A percentile compares a stretch with the other conserved stretches of the same genome.
phyloP scores from a whole-genome alignment of 2,329 filamentous ascomycete genomes.

The Epichloe baconii region DNA sequence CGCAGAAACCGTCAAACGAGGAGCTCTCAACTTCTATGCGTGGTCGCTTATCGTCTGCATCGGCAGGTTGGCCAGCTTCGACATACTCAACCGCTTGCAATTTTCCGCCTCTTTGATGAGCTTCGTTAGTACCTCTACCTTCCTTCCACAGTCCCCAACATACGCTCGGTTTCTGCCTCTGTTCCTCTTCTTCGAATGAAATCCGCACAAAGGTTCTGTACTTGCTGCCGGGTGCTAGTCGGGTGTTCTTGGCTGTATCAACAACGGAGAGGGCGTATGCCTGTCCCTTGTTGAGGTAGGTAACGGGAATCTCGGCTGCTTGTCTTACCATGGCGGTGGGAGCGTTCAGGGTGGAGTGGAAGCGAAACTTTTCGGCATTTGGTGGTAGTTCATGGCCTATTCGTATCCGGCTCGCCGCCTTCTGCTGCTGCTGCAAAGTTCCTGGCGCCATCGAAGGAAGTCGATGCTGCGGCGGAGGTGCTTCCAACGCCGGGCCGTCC shows the following conservation, averaged over 20 bases:
- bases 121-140: constrained; percentile 87
- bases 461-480: constrained; percentile 35
- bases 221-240: constrained; percentile 45
- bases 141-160: constrained; percentile 95
- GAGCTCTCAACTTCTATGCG: constrained; percentile 59
- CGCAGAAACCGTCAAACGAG: constrained; percentile 88
- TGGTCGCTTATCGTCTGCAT: constrained; percentile 52
- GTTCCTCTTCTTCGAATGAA: constrained; percentile 93
- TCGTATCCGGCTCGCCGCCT: constrained; percentile 32
- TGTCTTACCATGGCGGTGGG: constrained; percentile 94
- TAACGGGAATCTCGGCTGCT: constrained; percentile 84
- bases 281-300: constrained; percentile 95
- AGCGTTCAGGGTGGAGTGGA: constrained; percentile 78
- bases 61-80: constrained; percentile 45
- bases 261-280: constrained; percentile 78
- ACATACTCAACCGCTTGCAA: constrained; percentile 93
- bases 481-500: constrained; percentile 55
- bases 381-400: constrained; percentile 35
- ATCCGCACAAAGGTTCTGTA: constrained; percentile 91
- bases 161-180: constrained; percentile 65
- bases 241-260: constrained; percentile 56
- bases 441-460: constrained; percentile 39
- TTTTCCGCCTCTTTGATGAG: constrained; percentile 83
- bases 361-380: constrained; percentile 66
- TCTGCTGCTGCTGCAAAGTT: constrained; percentile 24